Evolutionary conservation across 2,329 filamentous ascomycete species (phyloP), one percentile per base, ranked within the genome.

Genomic region (Aspergillus sp.): DNA sequence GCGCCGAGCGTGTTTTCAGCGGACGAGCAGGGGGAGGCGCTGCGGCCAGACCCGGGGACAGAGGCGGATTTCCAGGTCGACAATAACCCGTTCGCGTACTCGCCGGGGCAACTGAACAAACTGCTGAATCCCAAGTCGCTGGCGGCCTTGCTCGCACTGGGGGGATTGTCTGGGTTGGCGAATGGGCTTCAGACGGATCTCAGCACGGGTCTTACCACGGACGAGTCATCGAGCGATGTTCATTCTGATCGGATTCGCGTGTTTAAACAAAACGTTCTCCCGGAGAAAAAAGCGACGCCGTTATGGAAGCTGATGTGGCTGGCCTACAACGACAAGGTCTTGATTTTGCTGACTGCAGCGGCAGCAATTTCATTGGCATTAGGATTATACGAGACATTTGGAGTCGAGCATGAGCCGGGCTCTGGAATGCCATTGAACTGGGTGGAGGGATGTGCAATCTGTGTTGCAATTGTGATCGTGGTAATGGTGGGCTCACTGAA

Each of bases 361-460:
- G 89, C 89, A 1, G 79, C 83, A 9, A 85, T 91, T 34, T 90
- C 89, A 1, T 76, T 91, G n/a, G 85, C 83, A 1, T 80, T 91
- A 43, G 89, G 89, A 18, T 80, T 91, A 1, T 90, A 90, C 66
- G 68, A 74, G 47, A 69, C 71, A 2, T 66, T 74, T 34, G 64
- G 64, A 1, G 61, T 64, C 9, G 56, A 58, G 7, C 68, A 67
- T 39, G 41, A 56, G 17, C 63, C 66, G 2, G 48, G 58, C 2
- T 32, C 42, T n/a, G 63, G 69, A 48, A 60, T 62, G 24, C 63
- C 63, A 1, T 83, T 89, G 11, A 86, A 89, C 67, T 93, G 90
- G 90, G 87, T 92, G 4, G 90, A 93, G 73, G 89, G 89, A 61
- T 86, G 92, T 11, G 89, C 90, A 5, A 91, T 93, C 62, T 86